phyloP scores from a whole-genome alignment of 2,329 filamentous ascomycete species.

The Trichothecium roseum region DNA sequence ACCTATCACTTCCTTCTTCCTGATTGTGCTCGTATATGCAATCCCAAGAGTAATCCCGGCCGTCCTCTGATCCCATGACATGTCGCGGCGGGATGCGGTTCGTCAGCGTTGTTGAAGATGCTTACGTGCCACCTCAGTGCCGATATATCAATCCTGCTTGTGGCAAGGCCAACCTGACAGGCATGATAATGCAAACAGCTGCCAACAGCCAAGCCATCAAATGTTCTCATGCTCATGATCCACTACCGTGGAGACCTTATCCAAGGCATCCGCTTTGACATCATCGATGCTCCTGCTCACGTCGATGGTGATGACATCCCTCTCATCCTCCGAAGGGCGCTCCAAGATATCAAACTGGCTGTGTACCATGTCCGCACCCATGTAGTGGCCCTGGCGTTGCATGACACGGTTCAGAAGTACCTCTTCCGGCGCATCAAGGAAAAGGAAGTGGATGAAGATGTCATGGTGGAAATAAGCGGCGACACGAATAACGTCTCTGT shows the following conservation, averaged over 20 bases:
- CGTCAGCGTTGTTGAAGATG: no score
- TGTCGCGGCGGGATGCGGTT: no score
- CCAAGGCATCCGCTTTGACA: conserved; percentile 51
- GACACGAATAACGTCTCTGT: conserved; percentile 82
- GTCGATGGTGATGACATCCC: conserved; percentile 62
- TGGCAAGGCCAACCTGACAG: no score
- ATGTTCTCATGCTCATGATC: conserved; percentile 9
- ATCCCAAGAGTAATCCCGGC: no score
- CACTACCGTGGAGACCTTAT: conserved; percentile 45
- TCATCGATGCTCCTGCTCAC: conserved; percentile 48
- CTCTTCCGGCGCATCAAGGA: conserved; percentile 68
- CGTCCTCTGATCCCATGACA: no score
- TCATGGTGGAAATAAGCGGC: conserved; percentile 65
- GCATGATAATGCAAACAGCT: no score
- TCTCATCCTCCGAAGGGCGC: conserved; percentile 60
- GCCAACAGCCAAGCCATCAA: no score
- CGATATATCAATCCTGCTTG: no score
- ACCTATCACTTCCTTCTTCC: no score
- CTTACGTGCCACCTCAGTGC: no score
- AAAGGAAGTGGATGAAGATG: conserved; percentile 85
- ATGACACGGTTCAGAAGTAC: conserved; percentile 67
- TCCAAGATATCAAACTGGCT: conserved; percentile 89
- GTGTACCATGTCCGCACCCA: conserved; percentile 91
- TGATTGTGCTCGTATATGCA: no score
- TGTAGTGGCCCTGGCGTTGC: conserved; percentile 74